Evolutionary conservation across 106 monocot species (phyloP).

Genomic region (Dendrobium officinale): DNA sequence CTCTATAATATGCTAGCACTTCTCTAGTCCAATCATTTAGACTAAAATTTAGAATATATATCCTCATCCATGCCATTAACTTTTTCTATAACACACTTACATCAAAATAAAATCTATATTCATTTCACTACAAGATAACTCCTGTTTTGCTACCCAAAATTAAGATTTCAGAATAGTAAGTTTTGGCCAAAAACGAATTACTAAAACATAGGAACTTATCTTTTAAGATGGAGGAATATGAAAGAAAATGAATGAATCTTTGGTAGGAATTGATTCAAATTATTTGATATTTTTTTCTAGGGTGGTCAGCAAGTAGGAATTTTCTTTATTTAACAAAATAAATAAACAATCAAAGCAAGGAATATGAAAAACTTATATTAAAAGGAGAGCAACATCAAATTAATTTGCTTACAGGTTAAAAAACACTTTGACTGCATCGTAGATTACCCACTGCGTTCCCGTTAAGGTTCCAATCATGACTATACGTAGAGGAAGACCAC

Average conservation of each 20-base stretch:
- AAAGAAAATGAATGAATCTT: too few relatives aligned
- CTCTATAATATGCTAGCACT: too few relatives aligned
- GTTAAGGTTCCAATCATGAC: conserved; percentile 76
- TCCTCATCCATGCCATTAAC: too few relatives aligned
- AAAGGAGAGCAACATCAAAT: neutral
- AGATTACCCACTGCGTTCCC: conserved; percentile 71
- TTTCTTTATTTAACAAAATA: neutral
- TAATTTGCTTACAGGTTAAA: conserved; percentile 61
- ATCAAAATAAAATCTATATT: too few relatives aligned
- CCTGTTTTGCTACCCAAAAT: neutral
- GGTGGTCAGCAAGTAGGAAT: neutral
- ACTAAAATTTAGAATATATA: too few relatives aligned
- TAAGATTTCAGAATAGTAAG: neutral
- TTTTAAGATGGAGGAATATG: too few relatives aligned
- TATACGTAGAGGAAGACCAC: conserved; percentile 74
- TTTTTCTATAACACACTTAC: too few relatives aligned
- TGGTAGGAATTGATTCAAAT: neutral
- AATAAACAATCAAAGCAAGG: neutral
- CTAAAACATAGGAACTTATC: too few relatives aligned
- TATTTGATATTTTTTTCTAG: neutral
- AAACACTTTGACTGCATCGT: conserved; percentile 75
- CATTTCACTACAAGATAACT: too few relatives aligned
- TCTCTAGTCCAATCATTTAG: too few relatives aligned
- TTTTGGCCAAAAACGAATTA: too few relatives aligned
- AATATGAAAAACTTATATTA: neutral